A percentile compares a stretch with the other conserved stretches of the same genome.
Conservation (phyloP, 176 grass and related monocot species). For the Alloteropsis semialata region DNA sequence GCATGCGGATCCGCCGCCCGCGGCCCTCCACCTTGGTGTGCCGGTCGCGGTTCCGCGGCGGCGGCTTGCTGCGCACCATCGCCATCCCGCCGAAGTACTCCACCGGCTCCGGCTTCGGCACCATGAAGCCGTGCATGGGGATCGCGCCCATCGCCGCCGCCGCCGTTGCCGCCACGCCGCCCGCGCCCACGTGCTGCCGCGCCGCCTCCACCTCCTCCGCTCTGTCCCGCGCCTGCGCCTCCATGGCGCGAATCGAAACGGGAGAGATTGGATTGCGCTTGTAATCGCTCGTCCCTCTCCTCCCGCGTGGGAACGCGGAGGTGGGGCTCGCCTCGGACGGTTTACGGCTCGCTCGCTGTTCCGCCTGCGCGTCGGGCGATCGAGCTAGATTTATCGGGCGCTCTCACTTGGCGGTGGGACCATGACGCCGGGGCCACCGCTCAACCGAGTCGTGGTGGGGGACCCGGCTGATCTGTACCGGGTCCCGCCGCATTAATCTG, state of each 20-base stretch:
- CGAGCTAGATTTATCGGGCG: slow-evolving; percentile 25
- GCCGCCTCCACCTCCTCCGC: slow-evolving; percentile 26
- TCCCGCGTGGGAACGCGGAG: slow-evolving; percentile 32
- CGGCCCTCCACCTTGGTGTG: slow-evolving; percentile 97
- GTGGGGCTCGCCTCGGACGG: slow-evolving; percentile 24
- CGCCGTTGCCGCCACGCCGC: neutral
- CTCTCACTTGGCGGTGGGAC: slow-evolving; percentile 53
- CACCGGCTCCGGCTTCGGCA: slow-evolving; percentile 84
- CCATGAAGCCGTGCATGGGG: slow-evolving; percentile 64
- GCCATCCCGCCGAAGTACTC: slow-evolving; percentile 65
- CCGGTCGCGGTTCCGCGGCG: slow-evolving; percentile 73
- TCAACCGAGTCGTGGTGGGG: slow-evolving; percentile 41
- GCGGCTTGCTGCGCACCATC: slow-evolving; percentile 48
- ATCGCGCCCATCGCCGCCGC: slow-evolving; percentile 32
- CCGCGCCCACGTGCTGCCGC: neutral
- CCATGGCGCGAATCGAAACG: slow-evolving; percentile 42
- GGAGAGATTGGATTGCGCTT: neutral
- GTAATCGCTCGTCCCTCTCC: neutral
- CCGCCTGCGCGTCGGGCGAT: neutral
- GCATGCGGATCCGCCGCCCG: slow-evolving; percentile 92
- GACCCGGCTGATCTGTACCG: slow-evolving; percentile 51
- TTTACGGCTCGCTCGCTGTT: slow-evolving; percentile 38
- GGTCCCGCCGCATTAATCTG: slow-evolving; percentile 48
- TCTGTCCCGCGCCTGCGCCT: slow-evolving; percentile 47
- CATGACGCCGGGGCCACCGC: slow-evolving; percentile 58